Evolutionary conservation across 495 filamentous ascomycete species (phyloP), one percentile per base, ranked within the genome.

Genomic region (Aspergillus hancockii): DNA sequence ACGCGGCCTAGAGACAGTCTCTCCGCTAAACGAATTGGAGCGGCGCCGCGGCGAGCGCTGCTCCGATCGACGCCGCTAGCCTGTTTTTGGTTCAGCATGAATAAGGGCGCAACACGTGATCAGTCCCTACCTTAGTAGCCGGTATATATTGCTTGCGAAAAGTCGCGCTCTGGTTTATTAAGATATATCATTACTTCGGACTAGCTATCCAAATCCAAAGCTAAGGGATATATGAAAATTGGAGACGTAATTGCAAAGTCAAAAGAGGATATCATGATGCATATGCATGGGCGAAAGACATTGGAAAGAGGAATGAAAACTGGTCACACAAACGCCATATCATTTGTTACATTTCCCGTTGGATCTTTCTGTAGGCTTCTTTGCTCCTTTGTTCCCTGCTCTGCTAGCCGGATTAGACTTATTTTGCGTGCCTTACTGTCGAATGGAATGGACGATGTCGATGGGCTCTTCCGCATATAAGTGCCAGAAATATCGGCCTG

Each of bases 31-130:
- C 60, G 60, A 52, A 68, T 61, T 57, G 58, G 55, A 65, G 65
- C 70, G 66, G 65, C 70, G 67, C 65, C 69, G 67, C 69, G 67
- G 69, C 69, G 67, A 67, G 69, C 61, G 52, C 38, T 50, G 43
- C 51, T 60, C 49, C 53, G 69, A 65, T 67, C 67, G 65, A 68
- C 65, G 61, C 62, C 66, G 65, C 75, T 75, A 75, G 65, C 45
- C 73, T 61, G 51, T 18, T 65, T 66, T 67, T 22, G 67, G 71
- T 38, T n/a, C 21, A 40, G 55, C 54, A 58, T 68, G 70, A 73
- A 3, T 71, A 76, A 73, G 71, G 61, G 59, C 31, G 49, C 13
- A 5, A 0, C 71, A 76, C 71, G 70, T 73, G 69, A 70, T 46
- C 4, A n/a, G 0, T 28, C 16, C 13, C 13, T 18, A n/a, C n/a